Conservation (phyloP, 2,329 filamentous ascomycete species). For the Sclerotinia minor region DNA sequence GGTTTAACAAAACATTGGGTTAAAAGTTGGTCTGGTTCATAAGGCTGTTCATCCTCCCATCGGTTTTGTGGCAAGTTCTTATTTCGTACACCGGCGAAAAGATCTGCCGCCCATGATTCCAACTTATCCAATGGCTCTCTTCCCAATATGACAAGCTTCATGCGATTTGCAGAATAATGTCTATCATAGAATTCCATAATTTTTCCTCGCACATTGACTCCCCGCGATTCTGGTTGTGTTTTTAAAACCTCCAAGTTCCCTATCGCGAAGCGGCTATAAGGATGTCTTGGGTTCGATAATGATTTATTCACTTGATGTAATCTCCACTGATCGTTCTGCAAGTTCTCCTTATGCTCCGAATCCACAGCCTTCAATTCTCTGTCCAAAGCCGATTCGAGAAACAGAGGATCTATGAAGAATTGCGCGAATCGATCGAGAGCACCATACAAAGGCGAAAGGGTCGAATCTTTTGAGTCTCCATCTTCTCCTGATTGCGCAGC, state of each 20-base stretch:
- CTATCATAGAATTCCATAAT: conserved; percentile 72
- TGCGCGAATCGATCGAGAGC: conserved; percentile 73
- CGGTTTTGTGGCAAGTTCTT: conserved; percentile 64
- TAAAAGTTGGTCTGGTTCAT: conserved; percentile 57
- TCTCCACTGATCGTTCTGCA: conserved; percentile 72
- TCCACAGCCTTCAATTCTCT: conserved; percentile 71
- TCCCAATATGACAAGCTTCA: conserved; percentile 71
- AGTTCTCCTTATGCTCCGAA: conserved; percentile 78
- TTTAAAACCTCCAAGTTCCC: conserved; percentile 70
- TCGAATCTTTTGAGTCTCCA: conserved; percentile 55
- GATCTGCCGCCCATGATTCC: conserved; percentile 66
- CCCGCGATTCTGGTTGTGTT: conserved; percentile 64
- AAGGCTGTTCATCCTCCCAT: conserved; percentile 64
- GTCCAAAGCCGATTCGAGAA: conserved; percentile 68
- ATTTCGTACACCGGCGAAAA: conserved; percentile 68
- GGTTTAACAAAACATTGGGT: conserved; percentile 72
- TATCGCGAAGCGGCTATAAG: conserved; percentile 72
- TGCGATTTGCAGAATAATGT: conserved; percentile 72
- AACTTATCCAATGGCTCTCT: conserved; percentile 65
- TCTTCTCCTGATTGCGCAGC: conserved; percentile 76
- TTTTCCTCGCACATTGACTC: conserved; percentile 67
- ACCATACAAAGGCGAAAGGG: conserved; percentile 65
- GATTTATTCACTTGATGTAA: conserved; percentile 71
- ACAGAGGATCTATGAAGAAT: conserved; percentile 72
- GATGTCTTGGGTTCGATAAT: conserved; percentile 67